These are phyloP conservation scores for Candida orba DNA, from an alignment of 805 yeast genomes.

Conservation along the genomic window DNA sequence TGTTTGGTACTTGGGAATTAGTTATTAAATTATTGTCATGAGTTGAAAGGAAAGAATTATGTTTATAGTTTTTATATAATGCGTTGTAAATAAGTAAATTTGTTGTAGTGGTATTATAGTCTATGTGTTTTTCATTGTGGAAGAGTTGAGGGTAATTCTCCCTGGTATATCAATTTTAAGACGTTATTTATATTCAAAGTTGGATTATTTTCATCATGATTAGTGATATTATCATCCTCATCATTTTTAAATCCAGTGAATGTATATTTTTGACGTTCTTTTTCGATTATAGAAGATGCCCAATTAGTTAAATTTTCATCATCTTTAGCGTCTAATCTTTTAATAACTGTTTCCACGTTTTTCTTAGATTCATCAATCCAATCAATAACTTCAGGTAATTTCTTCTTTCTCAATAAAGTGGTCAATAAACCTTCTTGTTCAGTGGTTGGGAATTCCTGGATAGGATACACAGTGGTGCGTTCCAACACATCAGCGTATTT, in stretches of 20 bases:
- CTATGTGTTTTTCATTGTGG: neutral
- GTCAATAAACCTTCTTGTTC: conserved; percentile 78
- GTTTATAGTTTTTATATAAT: neutral
- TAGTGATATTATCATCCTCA: conserved; percentile 30
- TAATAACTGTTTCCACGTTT: conserved; percentile 11
- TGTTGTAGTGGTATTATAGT: neutral
- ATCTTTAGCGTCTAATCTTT: conserved; percentile 20
- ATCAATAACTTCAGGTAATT: conserved; percentile 81
- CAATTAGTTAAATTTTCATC: conserved; percentile 66
- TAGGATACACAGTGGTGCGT: conserved; percentile 73
- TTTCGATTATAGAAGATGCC: conserved; percentile 52
- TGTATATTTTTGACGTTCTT: conserved; percentile 46
- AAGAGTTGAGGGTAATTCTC: conserved; percentile 21
- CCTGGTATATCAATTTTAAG: conserved; percentile 39
- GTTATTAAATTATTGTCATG: conserved; percentile 50
- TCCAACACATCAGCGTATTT: conserved; percentile 51
- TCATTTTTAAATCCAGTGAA: conserved; percentile 54
- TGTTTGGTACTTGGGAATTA: conserved; percentile 99
- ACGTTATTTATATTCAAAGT: conserved; percentile 21
- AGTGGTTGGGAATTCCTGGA: conserved; percentile 77
- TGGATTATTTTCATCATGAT: conserved; percentile 7
- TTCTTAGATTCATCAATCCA: conserved; percentile 59
- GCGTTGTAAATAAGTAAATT: no score
- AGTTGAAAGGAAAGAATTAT: neutral
- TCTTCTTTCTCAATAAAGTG: conserved; percentile 79